phyloP scores from a whole-genome alignment of 2,329 filamentous ascomycete species.

The Clarireedia paspali region DNA sequence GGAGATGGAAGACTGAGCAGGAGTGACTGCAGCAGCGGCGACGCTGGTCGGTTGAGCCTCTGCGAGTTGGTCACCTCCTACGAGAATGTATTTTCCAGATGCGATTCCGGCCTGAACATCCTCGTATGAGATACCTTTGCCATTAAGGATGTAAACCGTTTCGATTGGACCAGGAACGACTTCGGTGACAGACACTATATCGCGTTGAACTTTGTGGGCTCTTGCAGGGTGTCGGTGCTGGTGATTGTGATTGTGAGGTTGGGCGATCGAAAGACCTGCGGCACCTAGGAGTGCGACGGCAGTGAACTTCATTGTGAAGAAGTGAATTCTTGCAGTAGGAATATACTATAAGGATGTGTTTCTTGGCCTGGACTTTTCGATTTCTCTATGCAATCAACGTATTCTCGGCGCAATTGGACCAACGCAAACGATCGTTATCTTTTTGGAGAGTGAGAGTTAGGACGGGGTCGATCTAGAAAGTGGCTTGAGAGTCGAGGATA shows the following conservation, averaged over 20 bases:
- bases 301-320: constrained; percentile 31
- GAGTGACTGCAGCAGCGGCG: constrained; percentile 25
- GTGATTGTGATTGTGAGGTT: constrained; percentile 51
- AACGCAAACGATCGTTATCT: background rate
- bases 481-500: constrained; percentile 8
- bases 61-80: constrained; percentile 43
- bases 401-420: background rate
- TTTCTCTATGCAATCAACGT: background rate
- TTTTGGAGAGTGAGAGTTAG: background rate
- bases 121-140: constrained; percentile 47
- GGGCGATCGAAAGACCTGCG: constrained; percentile 46
- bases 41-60: constrained; percentile 37
- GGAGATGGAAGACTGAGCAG: constrained; percentile 15
- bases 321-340: constrained; percentile 24
- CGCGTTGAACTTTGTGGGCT: constrained; percentile 42
- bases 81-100: constrained; percentile 61
- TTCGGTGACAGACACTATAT: constrained; percentile 30
- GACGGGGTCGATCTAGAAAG: constrained; percentile 5
- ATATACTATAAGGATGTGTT: constrained; percentile 14
- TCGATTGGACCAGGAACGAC: constrained; percentile 51
- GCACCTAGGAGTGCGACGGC: constrained; percentile 22
- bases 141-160: constrained; percentile 65
- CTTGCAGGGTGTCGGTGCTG: constrained; percentile 52
- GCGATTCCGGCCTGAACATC: constrained; percentile 66
- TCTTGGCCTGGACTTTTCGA: background rate